Percentiles rank a stretch among this genome's conserved stretches.
phyloP scores from a whole-genome alignment of 192 early-diverging fungal species.

The Phycomyces blakesleeanus region DNA sequence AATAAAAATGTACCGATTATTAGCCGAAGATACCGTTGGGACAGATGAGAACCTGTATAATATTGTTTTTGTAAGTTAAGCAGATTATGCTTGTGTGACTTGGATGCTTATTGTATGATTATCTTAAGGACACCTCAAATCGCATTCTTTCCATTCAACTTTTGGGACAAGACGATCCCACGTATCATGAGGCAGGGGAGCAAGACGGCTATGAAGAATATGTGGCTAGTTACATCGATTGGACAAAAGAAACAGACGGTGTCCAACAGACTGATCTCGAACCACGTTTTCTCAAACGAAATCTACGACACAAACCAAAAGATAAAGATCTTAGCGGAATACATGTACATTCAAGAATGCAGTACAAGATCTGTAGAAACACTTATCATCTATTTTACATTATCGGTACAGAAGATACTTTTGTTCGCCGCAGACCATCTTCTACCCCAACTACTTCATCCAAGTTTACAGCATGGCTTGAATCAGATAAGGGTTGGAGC shows the following conservation, averaged over 20 bases:
- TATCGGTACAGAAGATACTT: conserved; percentile 23
- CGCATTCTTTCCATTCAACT: conserved; percentile 17
- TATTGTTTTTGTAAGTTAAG: conserved; percentile 31
- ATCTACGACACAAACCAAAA: conserved; percentile 6
- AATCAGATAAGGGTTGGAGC: conserved; percentile 13
- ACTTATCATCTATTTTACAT: conserved; percentile 89
- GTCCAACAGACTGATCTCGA: conserved; percentile 10
- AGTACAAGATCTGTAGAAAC: conserved; percentile 95
- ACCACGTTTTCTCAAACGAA: conserved; percentile 21
- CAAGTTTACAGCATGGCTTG: neutral
- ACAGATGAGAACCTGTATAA: conserved; percentile 33
- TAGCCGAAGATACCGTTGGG: conserved; percentile 26
- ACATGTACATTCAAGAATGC: conserved; percentile 71
- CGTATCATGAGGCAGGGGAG: neutral
- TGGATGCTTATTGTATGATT: too few species aligned
- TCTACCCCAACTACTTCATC: neutral
- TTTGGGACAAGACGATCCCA: conserved; percentile 20
- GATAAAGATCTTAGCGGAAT: conserved; percentile 39
- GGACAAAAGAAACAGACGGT: conserved; percentile 24
- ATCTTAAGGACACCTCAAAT: conserved; percentile 20
- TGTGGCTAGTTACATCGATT: conserved; percentile 30
- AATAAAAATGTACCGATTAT: conserved; percentile 21
- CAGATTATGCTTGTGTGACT: too few species aligned
- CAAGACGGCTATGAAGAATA: conserved; percentile 30
- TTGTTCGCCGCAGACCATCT: conserved; percentile 5